Base-by-base conservation (phyloP, 2,329 filamentous ascomycete genomes). In the Monilinia fructicola region DNA sequence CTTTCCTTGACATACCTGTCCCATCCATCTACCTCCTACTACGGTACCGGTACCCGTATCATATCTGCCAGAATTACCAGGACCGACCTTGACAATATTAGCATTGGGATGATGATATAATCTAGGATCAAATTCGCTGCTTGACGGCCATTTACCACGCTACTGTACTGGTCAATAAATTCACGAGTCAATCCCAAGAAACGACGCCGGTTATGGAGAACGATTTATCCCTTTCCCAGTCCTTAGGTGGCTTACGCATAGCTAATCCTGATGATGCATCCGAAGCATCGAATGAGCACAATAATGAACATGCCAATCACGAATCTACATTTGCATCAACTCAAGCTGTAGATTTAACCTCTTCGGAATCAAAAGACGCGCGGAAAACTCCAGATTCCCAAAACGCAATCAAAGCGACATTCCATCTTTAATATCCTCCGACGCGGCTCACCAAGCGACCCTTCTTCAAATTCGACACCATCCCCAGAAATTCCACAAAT, bases 191-290 rank as follows among this genome's bases (percentile, higher is more conserved):
- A 40, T 26, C n/a, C 50, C 31, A 26, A 66, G 18, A 44, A 54
- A 46, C 21, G 9, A 48, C 21, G 28, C 28, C 54, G 69, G 69
- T 70, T 78, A 97, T 97, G 93, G 92, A 93, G 81, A 92, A 91
- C 79, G 93, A 97, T 82, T 82, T 97, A 78, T 96, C 91, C 80
- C 87, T 98, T 72, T 95, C 93, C 76, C 91, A 93, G 81, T 92
- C 92, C 76, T 85, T 98, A 76, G 95, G 95, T 76, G 94, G 94
- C 75, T 83, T 99, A 79, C 92, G 94, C 78, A 98, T 99, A 78
- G 94, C 95, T 74, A 99, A 98, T 79, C 94, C 94, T 65, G 93
- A 95, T 80, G 70, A 72, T 71, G 69, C 71, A 56, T 74, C 74
- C 68, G 71, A 72, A 68, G 67, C 74, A 69, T 54, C 69, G 68